Evolutionary conservation across 192 early-diverging fungal species (phyloP).

Genomic region (Chytriomyces confervae): DNA sequence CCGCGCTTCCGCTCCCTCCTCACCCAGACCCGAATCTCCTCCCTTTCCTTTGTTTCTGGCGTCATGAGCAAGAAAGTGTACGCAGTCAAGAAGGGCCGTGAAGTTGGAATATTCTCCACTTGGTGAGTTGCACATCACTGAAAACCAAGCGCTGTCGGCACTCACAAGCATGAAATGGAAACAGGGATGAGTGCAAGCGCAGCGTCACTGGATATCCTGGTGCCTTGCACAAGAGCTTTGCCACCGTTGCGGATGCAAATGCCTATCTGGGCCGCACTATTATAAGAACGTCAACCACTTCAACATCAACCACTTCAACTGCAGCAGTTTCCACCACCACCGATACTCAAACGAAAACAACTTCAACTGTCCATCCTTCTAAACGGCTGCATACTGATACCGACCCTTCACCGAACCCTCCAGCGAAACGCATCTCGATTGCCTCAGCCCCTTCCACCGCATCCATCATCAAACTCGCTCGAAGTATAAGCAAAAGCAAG

Average conservation of each 20-base stretch:
- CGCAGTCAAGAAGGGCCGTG: not conserved
- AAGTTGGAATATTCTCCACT: not conserved
- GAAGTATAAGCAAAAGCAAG: too few relatives aligned
- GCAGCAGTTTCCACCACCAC: not conserved
- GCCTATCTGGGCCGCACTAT: not conserved
- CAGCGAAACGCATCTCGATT: too few relatives aligned
- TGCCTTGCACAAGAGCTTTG: not conserved
- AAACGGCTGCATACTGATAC: not conserved
- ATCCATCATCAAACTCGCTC: too few relatives aligned
- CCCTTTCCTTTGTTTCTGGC: too few relatives aligned
- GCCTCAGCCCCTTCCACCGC: too few relatives aligned
- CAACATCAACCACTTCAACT: slow-evolving; percentile 1
- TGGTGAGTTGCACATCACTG: not conserved
- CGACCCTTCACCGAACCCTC: not conserved
- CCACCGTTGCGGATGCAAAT: not conserved
- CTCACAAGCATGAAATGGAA: not conserved
- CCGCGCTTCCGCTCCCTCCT: too few relatives aligned
- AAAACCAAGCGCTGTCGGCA: not conserved
- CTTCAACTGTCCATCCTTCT: not conserved
- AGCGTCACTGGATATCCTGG: not conserved
- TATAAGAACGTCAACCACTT: slow-evolving; percentile 1
- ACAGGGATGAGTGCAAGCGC: not conserved
- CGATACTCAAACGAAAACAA: not conserved
- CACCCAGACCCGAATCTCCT: too few relatives aligned
- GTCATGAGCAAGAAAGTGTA: not conserved